Percentiles rank a stretch among this genome's conserved stretches.
phyloP scores from a whole-genome alignment of 345 rosid genomes.

The Triadica sebifera region DNA sequence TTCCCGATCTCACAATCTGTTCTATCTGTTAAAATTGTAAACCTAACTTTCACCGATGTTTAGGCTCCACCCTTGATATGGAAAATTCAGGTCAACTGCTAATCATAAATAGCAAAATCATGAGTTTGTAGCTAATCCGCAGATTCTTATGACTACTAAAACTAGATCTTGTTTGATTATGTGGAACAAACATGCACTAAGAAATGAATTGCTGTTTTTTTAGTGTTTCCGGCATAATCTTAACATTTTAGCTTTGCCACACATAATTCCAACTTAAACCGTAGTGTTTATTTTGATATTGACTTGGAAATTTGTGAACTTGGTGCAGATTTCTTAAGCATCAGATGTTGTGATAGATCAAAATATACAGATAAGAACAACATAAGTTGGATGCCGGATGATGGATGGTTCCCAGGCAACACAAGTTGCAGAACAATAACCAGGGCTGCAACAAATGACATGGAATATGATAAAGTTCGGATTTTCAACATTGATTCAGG shows the following conservation, averaged over 20 bases:
- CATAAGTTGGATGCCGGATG: constrained; percentile 43
- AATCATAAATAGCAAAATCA: background rate
- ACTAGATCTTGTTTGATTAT: constrained; percentile 1
- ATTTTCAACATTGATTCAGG: constrained; percentile 35
- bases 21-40: background rate
- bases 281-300: background rate
- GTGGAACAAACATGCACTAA: background rate
- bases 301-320: constrained; percentile 4
- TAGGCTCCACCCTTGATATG: background rate
- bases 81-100: background rate
- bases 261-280: no score
- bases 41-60: background rate
- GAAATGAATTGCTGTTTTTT: background rate
- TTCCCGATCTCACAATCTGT: background rate
- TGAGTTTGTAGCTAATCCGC: background rate
- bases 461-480: constrained; percentile 32
- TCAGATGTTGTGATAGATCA: constrained; percentile 50
- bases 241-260: background rate
- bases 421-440: constrained; percentile 27
- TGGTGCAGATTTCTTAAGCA: constrained; percentile 52
- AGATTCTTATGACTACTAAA: background rate
- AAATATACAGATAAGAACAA: constrained; percentile 20
- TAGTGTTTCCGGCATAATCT: background rate
- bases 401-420: constrained; percentile 34
- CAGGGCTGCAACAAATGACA: constrained; percentile 19